Evolutionary conservation across 129 eudicot species (phyloP).

Genomic region (Arctium minus): DNA sequence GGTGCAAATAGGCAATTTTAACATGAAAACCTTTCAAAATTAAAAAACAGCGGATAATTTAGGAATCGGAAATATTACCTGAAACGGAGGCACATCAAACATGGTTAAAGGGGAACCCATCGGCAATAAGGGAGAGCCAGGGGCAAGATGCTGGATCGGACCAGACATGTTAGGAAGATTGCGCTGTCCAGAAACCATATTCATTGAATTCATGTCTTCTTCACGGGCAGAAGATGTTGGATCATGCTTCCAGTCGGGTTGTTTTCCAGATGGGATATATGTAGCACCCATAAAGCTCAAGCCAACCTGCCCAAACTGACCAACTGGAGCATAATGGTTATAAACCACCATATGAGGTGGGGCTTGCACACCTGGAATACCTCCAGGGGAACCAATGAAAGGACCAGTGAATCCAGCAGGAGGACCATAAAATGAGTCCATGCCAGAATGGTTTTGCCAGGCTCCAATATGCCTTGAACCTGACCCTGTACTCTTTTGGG

Average conservation of each 20-base stretch:
- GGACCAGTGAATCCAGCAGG: constrained; percentile 84
- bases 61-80: constrained; percentile 39
- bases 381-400: constrained; percentile 77
- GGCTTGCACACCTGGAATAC: constrained; percentile 79
- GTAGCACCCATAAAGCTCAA: constrained; percentile 96
- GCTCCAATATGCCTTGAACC: constrained; percentile 62
- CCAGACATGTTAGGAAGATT: constrained; percentile 51
- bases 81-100: constrained; percentile 89
- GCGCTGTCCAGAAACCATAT: constrained; percentile 57
- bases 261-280: constrained; percentile 85
- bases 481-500: constrained; percentile 51
- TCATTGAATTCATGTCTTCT: constrained; percentile 50
- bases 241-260: constrained; percentile 91
- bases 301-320: constrained; percentile 97
- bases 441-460: constrained; percentile 85
- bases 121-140: constrained; percentile 78
- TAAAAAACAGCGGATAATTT: not conserved
- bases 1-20: not conserved
- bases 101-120: constrained; percentile 82
- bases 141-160: constrained; percentile 73
- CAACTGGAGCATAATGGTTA: constrained; percentile 92
- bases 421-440: constrained; percentile 84
- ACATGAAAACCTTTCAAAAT: not conserved
- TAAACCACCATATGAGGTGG: constrained; percentile 94
- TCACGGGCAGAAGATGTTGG: constrained; percentile 59